A percentile compares a stretch with the other conserved stretches of the same genome.
Conservation (phyloP, 2,329 filamentous ascomycete genomes). For the Penicillium palitans region DNA sequence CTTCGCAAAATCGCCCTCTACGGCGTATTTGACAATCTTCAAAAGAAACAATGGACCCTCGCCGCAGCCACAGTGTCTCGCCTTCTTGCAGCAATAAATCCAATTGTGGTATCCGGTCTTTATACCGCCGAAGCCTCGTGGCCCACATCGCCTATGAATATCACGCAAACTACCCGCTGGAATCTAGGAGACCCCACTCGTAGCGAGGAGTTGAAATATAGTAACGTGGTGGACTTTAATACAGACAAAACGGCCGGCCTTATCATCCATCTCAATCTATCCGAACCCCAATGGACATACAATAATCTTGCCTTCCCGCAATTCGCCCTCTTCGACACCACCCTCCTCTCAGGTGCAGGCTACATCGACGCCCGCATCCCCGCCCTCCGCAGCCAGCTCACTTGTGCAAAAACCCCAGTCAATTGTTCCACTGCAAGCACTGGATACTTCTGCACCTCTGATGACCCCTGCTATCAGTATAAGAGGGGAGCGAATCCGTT, state of each 20-base stretch:
- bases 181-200: conserved; percentile 6
- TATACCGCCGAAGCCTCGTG: conserved; percentile 3
- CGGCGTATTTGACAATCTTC: conserved; percentile 55
- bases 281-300: conserved; percentile 36
- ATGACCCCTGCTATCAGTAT: background rate
- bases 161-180: conserved; percentile 1
- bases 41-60: conserved; percentile 15
- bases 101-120: conserved; percentile 18
- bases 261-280: conserved; percentile 30
- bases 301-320: conserved; percentile 30
- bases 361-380: background rate
- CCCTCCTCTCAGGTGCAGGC: background rate
- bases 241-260: conserved; percentile 9
- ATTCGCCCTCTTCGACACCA: background rate
- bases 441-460: background rate
- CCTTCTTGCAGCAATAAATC: conserved; percentile 16
- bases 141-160: background rate
- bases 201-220: background rate
- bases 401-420: background rate
- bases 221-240: background rate
- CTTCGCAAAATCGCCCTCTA: conserved; percentile 44
- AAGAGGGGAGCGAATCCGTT: background rate
- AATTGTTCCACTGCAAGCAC: background rate
- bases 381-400: background rate
- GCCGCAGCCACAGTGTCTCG: conserved; percentile 15